Base-by-base conservation (phyloP, 345 rosid genomes). In the Camelina neglecta region DNA sequence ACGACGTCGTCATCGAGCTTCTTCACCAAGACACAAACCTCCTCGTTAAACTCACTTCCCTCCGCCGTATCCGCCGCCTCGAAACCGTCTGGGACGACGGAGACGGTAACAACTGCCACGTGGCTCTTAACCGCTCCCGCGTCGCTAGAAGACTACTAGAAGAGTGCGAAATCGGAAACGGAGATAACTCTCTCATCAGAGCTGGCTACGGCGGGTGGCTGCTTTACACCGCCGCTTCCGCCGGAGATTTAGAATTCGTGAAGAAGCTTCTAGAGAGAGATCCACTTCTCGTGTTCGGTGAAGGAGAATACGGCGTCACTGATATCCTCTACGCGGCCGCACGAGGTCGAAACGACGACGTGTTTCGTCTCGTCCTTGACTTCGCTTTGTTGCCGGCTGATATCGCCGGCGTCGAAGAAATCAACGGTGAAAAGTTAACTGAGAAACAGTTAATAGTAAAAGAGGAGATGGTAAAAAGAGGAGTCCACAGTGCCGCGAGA, bases 181-280 rank as follows among this genome's bases (percentile, higher is more conserved):
- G 96, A 9, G 74, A 67, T 61, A 95, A 92, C 58, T 79, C 93
- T 4, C 87, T 95, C 36, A 82, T 95, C 44, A 83, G 96, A 79
- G 93, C 97, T 15, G 97, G 99, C 0, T 92, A 95, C 77, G 99
- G 99, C 4, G 99, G 99, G 1, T 95, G 99, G 99, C 82, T 95
- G 8, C 71, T 95, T 35, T 95, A 95, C 84, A 92, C 99, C 18
- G 97, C 97, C 31, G 97, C 97, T 38, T 90, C 97, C 21, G 97
- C 97, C 60, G 93, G 99, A 41, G 97, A 95, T 68, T 63, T 88
- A 55, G 83, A 59, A 7, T 95, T 92, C 69, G 93, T 92, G 3
- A 85, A 80, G 56, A 84, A 83, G 47, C 75, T 95, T 79, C 3
- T 95, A 15, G 87, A 80, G 77, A 88, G 87, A 83, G 96, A 90